A percentile compares a stretch with the other conserved stretches of the same genome.
Evolutionary conservation across 23 red algal species (phyloP).

Genomic region (Pyropia yezoensis): DNA sequence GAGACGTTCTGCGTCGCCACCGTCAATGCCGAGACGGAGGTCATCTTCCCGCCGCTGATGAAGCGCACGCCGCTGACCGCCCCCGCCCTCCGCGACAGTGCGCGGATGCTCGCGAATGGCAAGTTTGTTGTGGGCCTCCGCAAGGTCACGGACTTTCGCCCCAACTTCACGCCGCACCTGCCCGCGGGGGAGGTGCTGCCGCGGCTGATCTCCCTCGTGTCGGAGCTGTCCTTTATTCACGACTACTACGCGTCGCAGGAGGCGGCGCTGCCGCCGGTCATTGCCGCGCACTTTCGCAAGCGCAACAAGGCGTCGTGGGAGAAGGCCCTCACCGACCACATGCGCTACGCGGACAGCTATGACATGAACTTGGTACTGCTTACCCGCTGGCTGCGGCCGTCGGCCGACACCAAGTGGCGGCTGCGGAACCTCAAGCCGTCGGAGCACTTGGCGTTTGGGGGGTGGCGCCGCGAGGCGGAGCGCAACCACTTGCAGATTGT

Average conservation of each 20-base stretch:
- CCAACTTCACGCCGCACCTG: conserved; percentile 44
- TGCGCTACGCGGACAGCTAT: conserved; percentile 34
- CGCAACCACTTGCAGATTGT: too few species aligned
- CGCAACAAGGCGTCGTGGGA: conserved; percentile 29
- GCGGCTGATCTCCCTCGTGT: conserved; percentile 23
- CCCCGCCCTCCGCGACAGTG: conserved; percentile 18
- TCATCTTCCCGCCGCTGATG: too few species aligned
- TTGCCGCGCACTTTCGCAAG: conserved; percentile 39
- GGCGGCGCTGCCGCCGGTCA: conserved; percentile 14
- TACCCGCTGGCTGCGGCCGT: conserved; percentile 27
- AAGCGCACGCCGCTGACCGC: too few species aligned
- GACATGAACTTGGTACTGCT: conserved; percentile 48
- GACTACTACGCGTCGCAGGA: conserved; percentile 27
- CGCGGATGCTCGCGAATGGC: conserved; percentile 49
- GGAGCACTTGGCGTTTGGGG: too few species aligned
- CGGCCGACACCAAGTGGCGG: too few species aligned
- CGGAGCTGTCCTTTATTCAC: conserved; percentile 21
- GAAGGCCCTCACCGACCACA: conserved; percentile 26
- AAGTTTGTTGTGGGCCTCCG: conserved; percentile 16
- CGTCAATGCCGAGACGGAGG: too few species aligned
- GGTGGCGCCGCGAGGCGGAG: too few species aligned
- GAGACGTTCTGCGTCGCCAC: conserved; percentile 9
- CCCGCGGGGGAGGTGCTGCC: conserved; percentile 46
- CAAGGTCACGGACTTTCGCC: conserved; percentile 30
- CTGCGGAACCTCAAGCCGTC: too few species aligned